A percentile compares a stretch with the other conserved stretches of the same genome.
phyloP scores from a whole-genome alignment of 768 basidiomycete genomes.

The Macrocybe gigantea region DNA sequence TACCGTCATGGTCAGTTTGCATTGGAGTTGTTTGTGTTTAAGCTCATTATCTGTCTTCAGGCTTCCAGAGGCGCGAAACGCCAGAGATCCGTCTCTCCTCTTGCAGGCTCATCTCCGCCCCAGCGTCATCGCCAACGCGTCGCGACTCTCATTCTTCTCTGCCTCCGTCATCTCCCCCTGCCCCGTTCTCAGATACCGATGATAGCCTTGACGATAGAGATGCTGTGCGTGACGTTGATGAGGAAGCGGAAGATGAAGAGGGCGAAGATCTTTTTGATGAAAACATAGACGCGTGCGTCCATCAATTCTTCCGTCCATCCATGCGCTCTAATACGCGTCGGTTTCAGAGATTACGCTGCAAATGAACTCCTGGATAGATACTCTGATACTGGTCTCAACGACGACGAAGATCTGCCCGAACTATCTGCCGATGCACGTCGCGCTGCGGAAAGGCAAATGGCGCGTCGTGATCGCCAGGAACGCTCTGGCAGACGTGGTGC shows the following conservation, averaged over 20 bases:
- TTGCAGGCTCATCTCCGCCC: conserved; percentile 43
- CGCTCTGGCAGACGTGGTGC: conserved; percentile 60
- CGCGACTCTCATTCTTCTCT: conserved; percentile 68
- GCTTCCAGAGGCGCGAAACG: conserved; percentile 58
- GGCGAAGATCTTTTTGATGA: conserved; percentile 93
- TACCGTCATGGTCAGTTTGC: too few relatives aligned
- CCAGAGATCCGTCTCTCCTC: conserved; percentile 50
- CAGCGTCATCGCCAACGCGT: conserved; percentile 38
- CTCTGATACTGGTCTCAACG: conserved; percentile 83
- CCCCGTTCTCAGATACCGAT: conserved; percentile 83
- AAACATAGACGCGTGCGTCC: conserved; percentile 60
- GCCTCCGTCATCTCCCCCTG: conserved; percentile 80
- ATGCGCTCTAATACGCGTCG: conserved; percentile 6
- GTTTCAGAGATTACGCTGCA: conserved; percentile 72
- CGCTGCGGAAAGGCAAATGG: conserved; percentile 84
- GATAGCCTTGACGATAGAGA: conserved; percentile 72
- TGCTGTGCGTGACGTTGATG: conserved; percentile 59
- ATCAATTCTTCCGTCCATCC: neutral
- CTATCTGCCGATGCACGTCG: conserved; percentile 67
- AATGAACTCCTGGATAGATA: conserved; percentile 84
- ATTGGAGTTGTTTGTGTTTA: neutral
- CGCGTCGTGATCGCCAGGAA: conserved; percentile 75
- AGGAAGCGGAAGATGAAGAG: conserved; percentile 63
- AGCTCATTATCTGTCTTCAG: conserved; percentile 22
- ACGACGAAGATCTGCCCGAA: conserved; percentile 65